Conservation (phyloP, 768 basidiomycete genomes). For the Fomitopsis pulvina region DNA sequence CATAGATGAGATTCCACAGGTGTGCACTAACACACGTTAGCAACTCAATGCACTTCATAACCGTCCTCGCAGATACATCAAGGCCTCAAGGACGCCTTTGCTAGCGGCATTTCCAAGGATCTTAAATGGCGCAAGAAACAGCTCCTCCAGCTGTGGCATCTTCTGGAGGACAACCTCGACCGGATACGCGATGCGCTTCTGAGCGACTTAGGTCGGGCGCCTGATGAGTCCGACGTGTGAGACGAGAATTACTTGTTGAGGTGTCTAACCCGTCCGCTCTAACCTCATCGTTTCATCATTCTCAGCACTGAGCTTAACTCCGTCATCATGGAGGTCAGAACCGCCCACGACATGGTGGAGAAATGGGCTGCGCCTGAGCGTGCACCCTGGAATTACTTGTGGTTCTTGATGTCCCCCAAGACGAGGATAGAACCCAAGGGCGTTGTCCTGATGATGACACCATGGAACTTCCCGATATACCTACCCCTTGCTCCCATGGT, state of each 20-base stretch:
- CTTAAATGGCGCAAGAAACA: slow-evolving; percentile 69
- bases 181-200: slow-evolving; percentile 50
- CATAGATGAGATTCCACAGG: slow-evolving; percentile 19
- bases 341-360: slow-evolving; percentile 55
- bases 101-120: slow-evolving; percentile 52
- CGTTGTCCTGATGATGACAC: slow-evolving; percentile 58
- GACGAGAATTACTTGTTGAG: too few relatives aligned
- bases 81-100: slow-evolving; percentile 48
- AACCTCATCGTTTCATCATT: not conserved
- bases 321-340: slow-evolving; percentile 41
- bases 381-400: slow-evolving; percentile 51
- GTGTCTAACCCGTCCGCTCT: too few relatives aligned
- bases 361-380: slow-evolving; percentile 67
- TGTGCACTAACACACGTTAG: not conserved
- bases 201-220: slow-evolving; percentile 56
- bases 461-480: slow-evolving; percentile 73
- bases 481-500: slow-evolving; percentile 54
- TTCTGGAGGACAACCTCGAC: slow-evolving; percentile 63
- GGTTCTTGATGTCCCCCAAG: slow-evolving; percentile 50
- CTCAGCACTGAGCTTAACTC: slow-evolving; percentile 53
- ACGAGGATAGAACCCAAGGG: slow-evolving; percentile 75
- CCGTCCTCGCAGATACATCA: slow-evolving; percentile 40
- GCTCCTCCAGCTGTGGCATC: slow-evolving; percentile 61
- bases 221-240: slow-evolving; percentile 48
- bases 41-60: too few relatives aligned